A percentile compares a stretch with the other conserved stretches of the same genome.
These are phyloP conservation scores for Gilbertella persicaria DNA, from an alignment of 371 early-diverging fungal species.

Conservation along the genomic window DNA sequence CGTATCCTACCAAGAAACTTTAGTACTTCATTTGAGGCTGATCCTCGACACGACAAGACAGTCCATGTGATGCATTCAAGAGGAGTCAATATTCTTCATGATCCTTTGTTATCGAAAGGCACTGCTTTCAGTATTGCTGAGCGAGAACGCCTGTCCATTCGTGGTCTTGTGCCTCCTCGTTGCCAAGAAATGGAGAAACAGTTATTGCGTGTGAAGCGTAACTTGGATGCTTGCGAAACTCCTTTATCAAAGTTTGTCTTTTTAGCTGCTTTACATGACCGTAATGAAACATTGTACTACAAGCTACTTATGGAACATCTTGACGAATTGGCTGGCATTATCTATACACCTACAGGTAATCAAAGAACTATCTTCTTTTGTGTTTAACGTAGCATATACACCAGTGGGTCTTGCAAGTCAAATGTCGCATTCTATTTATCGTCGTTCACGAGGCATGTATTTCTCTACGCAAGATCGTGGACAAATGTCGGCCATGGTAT, in stretches of 20 bases:
- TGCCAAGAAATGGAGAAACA: conserved; percentile 69
- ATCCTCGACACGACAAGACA: conserved; percentile 56
- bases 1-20: too few species aligned
- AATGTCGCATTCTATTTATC: conserved; percentile 64
- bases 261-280: conserved; percentile 54
- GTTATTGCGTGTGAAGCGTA: conserved; percentile 58
- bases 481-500: conserved; percentile 60
- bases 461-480: conserved; percentile 63
- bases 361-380: conserved; percentile 8
- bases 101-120: conserved; percentile 61
- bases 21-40: too few species aligned
- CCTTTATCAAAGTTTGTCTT: conserved; percentile 64
- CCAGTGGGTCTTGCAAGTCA: conserved; percentile 53
- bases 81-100: conserved; percentile 59
- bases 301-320: conserved; percentile 62
- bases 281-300: conserved; percentile 69
- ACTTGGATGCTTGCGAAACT: conserved; percentile 58
- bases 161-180: conserved; percentile 68
- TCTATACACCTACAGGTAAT: conserved; percentile 53
- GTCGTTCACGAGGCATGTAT: conserved; percentile 67
- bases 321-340: conserved; percentile 51
- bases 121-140: conserved; percentile 68
- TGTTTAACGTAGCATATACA: conserved; percentile 1
- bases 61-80: conserved; percentile 51
- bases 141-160: conserved; percentile 66